A percentile compares a stretch with the other conserved stretches of the same genome.
Conservation (phyloP, 192 early-diverging fungal species). For the Glomus cerebriforme region DNA sequence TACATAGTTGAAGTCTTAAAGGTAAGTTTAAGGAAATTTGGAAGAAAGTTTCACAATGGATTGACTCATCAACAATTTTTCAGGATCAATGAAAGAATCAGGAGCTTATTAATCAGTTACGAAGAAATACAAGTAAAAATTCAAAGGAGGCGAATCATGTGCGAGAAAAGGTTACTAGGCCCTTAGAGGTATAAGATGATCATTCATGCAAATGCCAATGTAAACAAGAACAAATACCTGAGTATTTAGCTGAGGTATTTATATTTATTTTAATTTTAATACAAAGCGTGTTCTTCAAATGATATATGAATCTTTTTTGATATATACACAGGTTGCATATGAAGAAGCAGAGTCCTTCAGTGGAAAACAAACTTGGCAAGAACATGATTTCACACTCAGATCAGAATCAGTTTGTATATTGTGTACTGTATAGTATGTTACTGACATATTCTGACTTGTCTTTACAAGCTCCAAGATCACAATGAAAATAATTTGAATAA, state of each 20-base stretch:
- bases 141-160: too few species aligned
- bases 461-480: neutral
- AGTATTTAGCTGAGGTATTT: too few species aligned
- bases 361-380: neutral
- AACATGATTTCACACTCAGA: neutral
- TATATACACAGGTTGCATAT: neutral
- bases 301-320: neutral
- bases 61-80: neutral
- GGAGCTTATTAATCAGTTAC: too few species aligned
- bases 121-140: too few species aligned
- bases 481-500: neutral
- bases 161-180: too few species aligned
- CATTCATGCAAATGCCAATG: too few species aligned
- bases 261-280: constrained; percentile 2
- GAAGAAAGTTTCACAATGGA: neutral
- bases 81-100: too few species aligned
- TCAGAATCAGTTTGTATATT: neutral
- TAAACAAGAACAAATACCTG: too few species aligned
- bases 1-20: too few species aligned
- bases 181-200: too few species aligned
- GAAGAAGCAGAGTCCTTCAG: neutral
- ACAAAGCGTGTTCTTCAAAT: neutral
- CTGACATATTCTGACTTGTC: neutral
- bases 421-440: neutral
- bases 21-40: too few species aligned